Evolutionary conservation across 495 filamentous ascomycete species (phyloP), one percentile per base, ranked within the genome.

Genomic region (Lineolata rhizophorae): DNA sequence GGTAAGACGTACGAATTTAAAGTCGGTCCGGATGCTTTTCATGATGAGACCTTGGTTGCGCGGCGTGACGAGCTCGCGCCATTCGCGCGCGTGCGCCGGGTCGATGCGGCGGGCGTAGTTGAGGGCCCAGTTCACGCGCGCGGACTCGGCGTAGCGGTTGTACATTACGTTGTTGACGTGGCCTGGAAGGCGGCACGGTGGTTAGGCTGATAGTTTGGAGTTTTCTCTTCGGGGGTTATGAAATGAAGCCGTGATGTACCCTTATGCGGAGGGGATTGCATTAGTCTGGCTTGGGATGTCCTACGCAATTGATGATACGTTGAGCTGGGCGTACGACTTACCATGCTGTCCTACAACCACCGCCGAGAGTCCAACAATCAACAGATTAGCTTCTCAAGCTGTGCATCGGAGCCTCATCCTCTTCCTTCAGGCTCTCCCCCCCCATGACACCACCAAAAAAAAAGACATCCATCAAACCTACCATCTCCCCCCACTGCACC

Each of bases 141-240:
- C 79, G 5, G 72, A 72, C 50, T 97, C 85, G 25, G 82, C 82
- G 50, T 80, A 92, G 37, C 76, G 65, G 37, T 70, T 67, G 45
- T 92, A 93, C 32, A 60, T 68, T 34, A 87, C 73, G 41, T 91
- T 92, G 49, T 92, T 93, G 16, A 93, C 75, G 47, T 94, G 85
- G 3, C 73, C 74, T 72, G 44, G 3, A n/a, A n/a, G n/a, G n/a
- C n/a, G n/a, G n/a, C n/a, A n/a, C n/a, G n/a, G n/a, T n/a, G n/a
- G n/a, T n/a, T n/a, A n/a, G n/a, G n/a, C n/a, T n/a, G n/a, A n/a
- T n/a, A n/a, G n/a, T n/a, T n/a, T n/a, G n/a, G n/a, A n/a, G n/a
- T n/a, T n/a, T n/a, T n/a, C n/a, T n/a, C n/a, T n/a, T n/a, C n/a
- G n/a, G n/a, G n/a, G n/a, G n/a, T n/a, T n/a, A n/a, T n/a, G n/a